A percentile compares a stretch with the other conserved stretches of the same genome.
Conservation (phyloP, 2,329 filamentous ascomycete genomes). For the Arthrobotrys sphaeroides region DNA sequence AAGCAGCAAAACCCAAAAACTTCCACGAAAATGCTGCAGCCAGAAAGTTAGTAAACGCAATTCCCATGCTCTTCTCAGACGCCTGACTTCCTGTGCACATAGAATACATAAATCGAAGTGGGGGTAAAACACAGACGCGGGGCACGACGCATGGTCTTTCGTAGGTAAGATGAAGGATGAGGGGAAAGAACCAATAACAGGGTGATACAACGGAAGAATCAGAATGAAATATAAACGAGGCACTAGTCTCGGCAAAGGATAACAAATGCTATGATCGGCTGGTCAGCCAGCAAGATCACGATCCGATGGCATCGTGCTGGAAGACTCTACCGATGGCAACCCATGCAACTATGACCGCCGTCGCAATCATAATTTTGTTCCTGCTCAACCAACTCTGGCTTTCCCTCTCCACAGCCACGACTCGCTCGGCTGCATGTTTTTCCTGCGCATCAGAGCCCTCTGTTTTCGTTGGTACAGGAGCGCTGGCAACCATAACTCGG, state of each 20-base stretch:
- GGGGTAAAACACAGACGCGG: slow-evolving; percentile 5
- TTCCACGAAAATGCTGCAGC: slow-evolving; percentile 37
- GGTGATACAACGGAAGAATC: slow-evolving; percentile 8
- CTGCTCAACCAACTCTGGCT: slow-evolving; percentile 45
- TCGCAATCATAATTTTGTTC: slow-evolving; percentile 49
- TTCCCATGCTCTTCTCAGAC: slow-evolving; percentile 50
- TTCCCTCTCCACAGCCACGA: slow-evolving; percentile 15
- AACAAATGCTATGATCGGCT: not conserved
- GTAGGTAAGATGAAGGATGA: not conserved
- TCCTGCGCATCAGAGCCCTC: slow-evolving; percentile 15
- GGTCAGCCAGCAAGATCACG: not conserved
- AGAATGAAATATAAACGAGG: slow-evolving; percentile 9
- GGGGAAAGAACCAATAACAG: not conserved
- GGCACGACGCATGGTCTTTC: slow-evolving; percentile 7
- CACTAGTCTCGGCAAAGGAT: slow-evolving; percentile 1
- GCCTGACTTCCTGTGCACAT: slow-evolving; percentile 41
- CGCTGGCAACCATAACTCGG: slow-evolving; percentile 26
- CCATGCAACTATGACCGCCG: slow-evolving; percentile 34
- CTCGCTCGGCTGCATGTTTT: slow-evolving; percentile 1
- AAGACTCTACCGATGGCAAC: slow-evolving; percentile 48
- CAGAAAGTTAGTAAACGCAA: slow-evolving; percentile 26
- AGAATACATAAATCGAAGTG: slow-evolving; percentile 33
- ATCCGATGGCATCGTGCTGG: slow-evolving; percentile 29
- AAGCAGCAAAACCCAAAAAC: slow-evolving; percentile 28
- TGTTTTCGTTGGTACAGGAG: not conserved